These are phyloP conservation scores for Trametes meyenii DNA, from an alignment of 768 basidiomycete genomes.

Conservation along the genomic window DNA sequence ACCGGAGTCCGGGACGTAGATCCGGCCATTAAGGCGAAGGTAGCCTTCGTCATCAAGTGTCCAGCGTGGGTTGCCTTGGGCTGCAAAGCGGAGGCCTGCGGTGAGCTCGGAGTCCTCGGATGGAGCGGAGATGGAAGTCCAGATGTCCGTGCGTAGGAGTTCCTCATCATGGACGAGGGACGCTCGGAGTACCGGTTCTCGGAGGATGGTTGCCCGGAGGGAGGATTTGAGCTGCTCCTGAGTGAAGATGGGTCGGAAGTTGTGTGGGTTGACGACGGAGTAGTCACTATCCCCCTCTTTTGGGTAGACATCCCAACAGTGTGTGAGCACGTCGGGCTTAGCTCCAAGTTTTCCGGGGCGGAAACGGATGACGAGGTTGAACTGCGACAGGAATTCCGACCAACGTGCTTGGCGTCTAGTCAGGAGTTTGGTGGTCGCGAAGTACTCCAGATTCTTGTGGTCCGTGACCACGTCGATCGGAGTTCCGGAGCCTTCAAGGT, in stretches of 20 bases:
- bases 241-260: slow-evolving; percentile 23
- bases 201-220: slow-evolving; percentile 24
- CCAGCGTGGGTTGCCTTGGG: slow-evolving; percentile 8
- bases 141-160: slow-evolving; percentile 27
- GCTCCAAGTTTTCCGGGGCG: slow-evolving; percentile 8
- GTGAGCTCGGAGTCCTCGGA: not conserved
- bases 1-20: slow-evolving; percentile 27
- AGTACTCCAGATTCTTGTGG: slow-evolving; percentile 44
- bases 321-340: slow-evolving; percentile 25
- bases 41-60: slow-evolving; percentile 5
- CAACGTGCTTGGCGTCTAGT: slow-evolving; percentile 42
- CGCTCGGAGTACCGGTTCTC: slow-evolving; percentile 23
- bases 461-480: slow-evolving; percentile 34
- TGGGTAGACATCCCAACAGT: slow-evolving; percentile 27
- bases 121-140: not conserved
- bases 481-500: slow-evolving; percentile 23
- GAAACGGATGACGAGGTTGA: slow-evolving; percentile 24
- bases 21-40: slow-evolving; percentile 16
- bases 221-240: slow-evolving; percentile 26
- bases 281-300: slow-evolving; percentile 31
- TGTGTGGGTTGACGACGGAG: slow-evolving; percentile 25
- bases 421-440: slow-evolving; percentile 35
- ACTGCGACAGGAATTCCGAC: slow-evolving; percentile 31
- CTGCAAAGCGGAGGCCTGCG: not conserved
- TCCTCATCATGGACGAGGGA: slow-evolving; percentile 25